Percentiles rank a stretch among this genome's conserved stretches.
phyloP scores from a whole-genome alignment of 2,329 filamentous ascomycete species.

The Graphilbum fragrans region DNA sequence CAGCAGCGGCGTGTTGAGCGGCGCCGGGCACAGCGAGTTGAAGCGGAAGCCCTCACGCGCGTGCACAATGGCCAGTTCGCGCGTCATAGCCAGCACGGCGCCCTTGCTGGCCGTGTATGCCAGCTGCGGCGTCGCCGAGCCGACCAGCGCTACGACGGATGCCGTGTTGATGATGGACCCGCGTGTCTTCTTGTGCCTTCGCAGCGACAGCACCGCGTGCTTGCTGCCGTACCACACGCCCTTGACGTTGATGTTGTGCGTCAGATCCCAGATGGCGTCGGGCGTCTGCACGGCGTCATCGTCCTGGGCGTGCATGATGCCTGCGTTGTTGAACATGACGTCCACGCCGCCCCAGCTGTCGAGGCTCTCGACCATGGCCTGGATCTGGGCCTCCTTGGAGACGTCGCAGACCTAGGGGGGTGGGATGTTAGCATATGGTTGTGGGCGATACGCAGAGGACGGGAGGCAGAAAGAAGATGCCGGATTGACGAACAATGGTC shows the following conservation, averaged over 20 bases:
- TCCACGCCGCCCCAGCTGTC: slow-evolving; percentile 83
- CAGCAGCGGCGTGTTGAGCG: slow-evolving; percentile 80
- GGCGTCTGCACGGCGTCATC: slow-evolving; percentile 72
- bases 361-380: slow-evolving; percentile 59
- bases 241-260: slow-evolving; percentile 92
- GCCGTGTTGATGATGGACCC: slow-evolving; percentile 88
- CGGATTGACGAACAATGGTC: slow-evolving; percentile 33
- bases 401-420: slow-evolving; percentile 52
- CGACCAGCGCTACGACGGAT: slow-evolving; percentile 76
- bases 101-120: slow-evolving; percentile 94
- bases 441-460: too few species aligned
- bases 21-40: slow-evolving; percentile 82
- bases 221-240: slow-evolving; percentile 96
- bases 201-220: slow-evolving; percentile 73
- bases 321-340: slow-evolving; percentile 94
- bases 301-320: slow-evolving; percentile 85
- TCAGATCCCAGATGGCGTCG: slow-evolving; percentile 88
- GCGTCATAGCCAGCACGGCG: slow-evolving; percentile 78
- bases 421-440: too few species aligned
- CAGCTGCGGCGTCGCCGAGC: slow-evolving; percentile 76
- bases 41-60: slow-evolving; percentile 81
- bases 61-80: slow-evolving; percentile 85
- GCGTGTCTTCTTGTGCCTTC: slow-evolving; percentile 65
- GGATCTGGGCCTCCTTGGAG: slow-evolving; percentile 69
- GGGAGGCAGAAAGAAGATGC: too few species aligned